A percentile compares a stretch with the other conserved stretches of the same genome.
These are phyloP conservation scores for Serendipita vermifera DNA, from an alignment of 768 basidiomycete species.

Conservation along the genomic window DNA sequence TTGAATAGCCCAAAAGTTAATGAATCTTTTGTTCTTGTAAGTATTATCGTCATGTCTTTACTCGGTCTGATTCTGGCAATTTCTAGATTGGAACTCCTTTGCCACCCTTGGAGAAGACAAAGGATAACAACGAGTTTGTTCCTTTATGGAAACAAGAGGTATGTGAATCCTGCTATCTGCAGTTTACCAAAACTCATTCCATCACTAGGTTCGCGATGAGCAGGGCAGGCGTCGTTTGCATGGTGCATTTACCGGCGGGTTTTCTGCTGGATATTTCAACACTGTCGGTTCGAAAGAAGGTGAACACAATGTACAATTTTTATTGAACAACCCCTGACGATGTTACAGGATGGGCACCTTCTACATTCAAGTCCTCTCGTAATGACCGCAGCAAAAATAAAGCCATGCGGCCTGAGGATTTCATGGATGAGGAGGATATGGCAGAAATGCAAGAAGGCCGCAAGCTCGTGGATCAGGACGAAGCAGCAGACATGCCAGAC, in stretches of 20 bases:
- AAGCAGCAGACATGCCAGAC: constrained; percentile 52
- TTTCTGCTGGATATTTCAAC: constrained; percentile 96
- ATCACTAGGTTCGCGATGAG: constrained; percentile 65
- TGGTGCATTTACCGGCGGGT: constrained; percentile 97
- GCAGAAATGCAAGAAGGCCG: constrained; percentile 64
- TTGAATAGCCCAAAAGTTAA: not conserved
- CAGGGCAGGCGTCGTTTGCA: constrained; percentile 86
- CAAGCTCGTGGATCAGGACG: constrained; percentile 63
- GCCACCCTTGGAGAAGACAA: constrained; percentile 86
- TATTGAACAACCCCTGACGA: constrained; percentile 6
- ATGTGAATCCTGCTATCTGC: constrained; percentile 21
- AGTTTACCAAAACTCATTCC: constrained; percentile 13
- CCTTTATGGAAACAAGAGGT: constrained; percentile 98
- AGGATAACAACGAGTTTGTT: constrained; percentile 87
- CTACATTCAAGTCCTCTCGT: constrained; percentile 85
- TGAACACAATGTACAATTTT: not conserved
- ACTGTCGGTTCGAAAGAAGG: constrained; percentile 94
- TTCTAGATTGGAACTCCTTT: constrained; percentile 83
- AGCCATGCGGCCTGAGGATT: constrained; percentile 67
- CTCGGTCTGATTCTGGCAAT: not conserved
- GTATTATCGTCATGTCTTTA: not conserved
- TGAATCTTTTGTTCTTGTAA: constrained; percentile 7
- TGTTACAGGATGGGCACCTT: constrained; percentile 80
- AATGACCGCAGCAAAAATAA: constrained; percentile 54
- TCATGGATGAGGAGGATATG: constrained; percentile 98